Base-by-base conservation (phyloP, 1,284 basidiomycete species). In the Filobasidium uniguttulatum region DNA sequence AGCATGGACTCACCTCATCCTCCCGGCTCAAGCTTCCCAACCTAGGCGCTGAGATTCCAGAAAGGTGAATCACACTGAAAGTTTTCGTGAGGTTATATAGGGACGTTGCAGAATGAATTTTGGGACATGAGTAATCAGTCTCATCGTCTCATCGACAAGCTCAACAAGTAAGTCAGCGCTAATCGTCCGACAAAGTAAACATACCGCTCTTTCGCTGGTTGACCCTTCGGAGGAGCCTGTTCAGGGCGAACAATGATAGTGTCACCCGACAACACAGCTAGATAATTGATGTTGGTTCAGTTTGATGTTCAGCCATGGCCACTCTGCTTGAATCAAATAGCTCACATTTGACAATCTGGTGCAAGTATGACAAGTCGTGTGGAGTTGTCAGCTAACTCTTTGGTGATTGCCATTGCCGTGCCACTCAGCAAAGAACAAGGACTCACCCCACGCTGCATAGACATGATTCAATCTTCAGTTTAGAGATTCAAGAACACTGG, bases 191-290 rank as follows among this genome's bases (percentile, higher is more conserved):
- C 37, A 51, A 47, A 30, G 10, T 30, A 55, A 31, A 37, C 72
- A 56, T 60, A 85, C 87, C 85, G 77, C 71, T 93, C 87, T 74
- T 89, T 90, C 8, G 85, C 80, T 46, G 80, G 77, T 67, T 88
- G 84, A 2, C 85, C 85, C 62, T 85, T 82, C 6, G 80, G 77
- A 23, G 82, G 81, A 15, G 79, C 77, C 52, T 80, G 76, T 57
- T 80, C 82, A 60, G 65, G 59, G 34, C 86, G 79, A 53, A 91
- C 72, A 52, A 89, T 75, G 50, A 93, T 78, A 40, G 86, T 83
- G 68, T 91, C 89, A 40, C 86, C 87, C 47, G 86, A 90, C 57
- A 85, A 77, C 58, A 86, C 85, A 64, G 84, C 86, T 90, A 62
- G 15, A n/a, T n/a, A 7, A 25, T 34, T 14, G 12, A 17, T 7